These are phyloP conservation scores for Apiosordaria backusii DNA, from an alignment of 495 filamentous ascomycete species.

Conservation along the genomic window DNA sequence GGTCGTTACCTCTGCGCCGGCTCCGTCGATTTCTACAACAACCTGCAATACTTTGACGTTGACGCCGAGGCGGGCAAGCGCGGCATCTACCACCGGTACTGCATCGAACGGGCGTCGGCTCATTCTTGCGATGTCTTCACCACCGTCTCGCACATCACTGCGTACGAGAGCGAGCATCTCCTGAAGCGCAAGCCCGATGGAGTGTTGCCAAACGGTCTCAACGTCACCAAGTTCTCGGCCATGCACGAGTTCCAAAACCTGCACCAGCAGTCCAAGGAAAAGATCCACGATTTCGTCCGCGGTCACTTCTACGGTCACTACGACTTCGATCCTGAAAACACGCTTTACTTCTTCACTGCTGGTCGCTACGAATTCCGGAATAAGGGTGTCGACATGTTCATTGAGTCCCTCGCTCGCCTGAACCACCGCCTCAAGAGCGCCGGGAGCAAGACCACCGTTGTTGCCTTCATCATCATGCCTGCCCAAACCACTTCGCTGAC, in stretches of 20 bases:
- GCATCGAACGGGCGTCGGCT: slow-evolving; percentile 89
- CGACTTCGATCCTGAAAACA: slow-evolving; percentile 93
- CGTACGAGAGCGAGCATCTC: slow-evolving; percentile 95
- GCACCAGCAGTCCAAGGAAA: slow-evolving; percentile 92
- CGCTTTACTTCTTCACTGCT: slow-evolving; percentile 95
- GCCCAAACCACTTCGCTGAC: slow-evolving; percentile 95
- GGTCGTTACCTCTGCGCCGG: slow-evolving; percentile 96
- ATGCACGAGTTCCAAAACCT: slow-evolving; percentile 99
- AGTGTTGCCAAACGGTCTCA: slow-evolving; percentile 92
- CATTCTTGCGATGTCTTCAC: slow-evolving; percentile 96
- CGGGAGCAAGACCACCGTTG: slow-evolving; percentile 89
- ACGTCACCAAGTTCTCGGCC: slow-evolving; percentile 97
- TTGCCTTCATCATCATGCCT: slow-evolving; percentile 99
- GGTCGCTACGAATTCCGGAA: slow-evolving; percentile 97
- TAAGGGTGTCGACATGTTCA: slow-evolving; percentile 99
- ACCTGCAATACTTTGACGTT: slow-evolving; percentile 94
- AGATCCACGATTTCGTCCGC: slow-evolving; percentile 96
- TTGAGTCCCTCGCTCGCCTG: slow-evolving; percentile 88
- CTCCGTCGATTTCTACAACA: slow-evolving; percentile 99
- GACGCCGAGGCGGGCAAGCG: slow-evolving; percentile 96
- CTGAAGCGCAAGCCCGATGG: slow-evolving; percentile 97
- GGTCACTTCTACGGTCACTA: slow-evolving; percentile 99
- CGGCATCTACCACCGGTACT: slow-evolving; percentile 98
- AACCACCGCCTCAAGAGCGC: slow-evolving; percentile 85
- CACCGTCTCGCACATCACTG: slow-evolving; percentile 97